A percentile compares a stretch with the other conserved stretches of the same genome.
These are phyloP conservation scores for Dryadomyces sulphureus DNA, from an alignment of 2,329 filamentous ascomycete species.

Conservation along the genomic window DNA sequence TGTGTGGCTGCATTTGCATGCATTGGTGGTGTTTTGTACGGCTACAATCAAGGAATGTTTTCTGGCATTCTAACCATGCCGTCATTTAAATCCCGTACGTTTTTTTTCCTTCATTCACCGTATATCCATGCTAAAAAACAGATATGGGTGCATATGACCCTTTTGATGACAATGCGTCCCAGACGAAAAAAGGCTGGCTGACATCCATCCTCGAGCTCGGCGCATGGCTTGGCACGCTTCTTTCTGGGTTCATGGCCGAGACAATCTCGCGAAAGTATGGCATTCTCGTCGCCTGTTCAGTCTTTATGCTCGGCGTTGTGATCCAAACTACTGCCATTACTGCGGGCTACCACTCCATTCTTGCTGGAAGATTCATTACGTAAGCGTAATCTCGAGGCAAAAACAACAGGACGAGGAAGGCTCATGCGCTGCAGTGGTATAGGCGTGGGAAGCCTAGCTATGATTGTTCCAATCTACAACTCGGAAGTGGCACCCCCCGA, in stretches of 20 bases:
- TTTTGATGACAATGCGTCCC: constrained; percentile 25
- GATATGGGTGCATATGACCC: constrained; percentile 42
- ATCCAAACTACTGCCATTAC: constrained; percentile 48
- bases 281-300: constrained; percentile 47
- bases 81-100: constrained; percentile 34
- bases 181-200: constrained; percentile 43
- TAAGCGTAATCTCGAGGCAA: too few species aligned
- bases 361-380: constrained; percentile 62
- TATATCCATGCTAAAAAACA: constrained; percentile 10
- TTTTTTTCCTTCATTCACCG: not conserved
- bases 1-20: constrained; percentile 47
- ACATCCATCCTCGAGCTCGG: constrained; percentile 60
- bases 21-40: constrained; percentile 47
- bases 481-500: constrained; percentile 32
- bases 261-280: constrained; percentile 52
- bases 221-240: constrained; percentile 59
- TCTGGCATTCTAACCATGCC: constrained; percentile 50
- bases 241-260: constrained; percentile 60
- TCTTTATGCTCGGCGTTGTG: constrained; percentile 58
- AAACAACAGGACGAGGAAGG: too few species aligned
- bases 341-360: constrained; percentile 42
- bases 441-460: constrained; percentile 31
- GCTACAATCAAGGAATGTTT: constrained; percentile 68
- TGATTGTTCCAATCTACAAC: constrained; percentile 39
- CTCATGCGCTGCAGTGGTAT: too few species aligned